Evolutionary conservation across 208 protist genomes (phyloP), one percentile per base, ranked within the genome.

Genomic region (Acanthamoeba lugdunensis): DNA sequence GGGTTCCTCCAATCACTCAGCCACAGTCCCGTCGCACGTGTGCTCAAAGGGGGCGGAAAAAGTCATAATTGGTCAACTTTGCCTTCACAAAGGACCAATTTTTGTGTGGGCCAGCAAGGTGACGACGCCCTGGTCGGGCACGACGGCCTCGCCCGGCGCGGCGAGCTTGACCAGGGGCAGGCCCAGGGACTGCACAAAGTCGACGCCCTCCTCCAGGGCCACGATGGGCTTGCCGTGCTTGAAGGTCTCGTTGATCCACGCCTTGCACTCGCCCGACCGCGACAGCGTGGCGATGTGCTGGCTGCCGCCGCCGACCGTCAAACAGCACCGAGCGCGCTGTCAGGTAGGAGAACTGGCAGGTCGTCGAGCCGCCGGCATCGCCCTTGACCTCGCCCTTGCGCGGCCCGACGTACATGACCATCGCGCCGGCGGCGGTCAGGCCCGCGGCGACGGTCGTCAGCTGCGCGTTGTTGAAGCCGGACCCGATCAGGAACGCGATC

Each of bases 151-250:
- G n/a, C 88, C 88, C 45, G 50, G 56, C 6, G 58, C 88, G 52
- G 88, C 88, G 56, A 92, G 50, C 48, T 28, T 50, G 88, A 92
- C 88, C 18, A 5, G 13, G 5, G 71, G 71, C 18, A 81, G 71
- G 41, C 71, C 71, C 13, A 81, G 71, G 1, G 33, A 52, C 71
- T 81, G 63, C 30, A 92, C 33, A 16, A 58, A 73, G 30, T 92
- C 88, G 30, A 79, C 45, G n/a, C 88, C 88, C 56, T 92, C 88
- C 33, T 92, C 41, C 7, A 92, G 48, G 25, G 88, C 88, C 30
- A 45, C 88, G 56, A 92, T 92, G 45, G 88, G 88, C 58, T 92
- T 92, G 88, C 88, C 45, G 88, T 92, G 88, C 88, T 92, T 92
- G 88, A 92, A 92, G 25, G 56, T 75, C 88, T 92, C 88, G 33